These are phyloP conservation scores for Hibiscus mutabilis DNA, from an alignment of 345 rosid species.

Conservation along the genomic window DNA sequence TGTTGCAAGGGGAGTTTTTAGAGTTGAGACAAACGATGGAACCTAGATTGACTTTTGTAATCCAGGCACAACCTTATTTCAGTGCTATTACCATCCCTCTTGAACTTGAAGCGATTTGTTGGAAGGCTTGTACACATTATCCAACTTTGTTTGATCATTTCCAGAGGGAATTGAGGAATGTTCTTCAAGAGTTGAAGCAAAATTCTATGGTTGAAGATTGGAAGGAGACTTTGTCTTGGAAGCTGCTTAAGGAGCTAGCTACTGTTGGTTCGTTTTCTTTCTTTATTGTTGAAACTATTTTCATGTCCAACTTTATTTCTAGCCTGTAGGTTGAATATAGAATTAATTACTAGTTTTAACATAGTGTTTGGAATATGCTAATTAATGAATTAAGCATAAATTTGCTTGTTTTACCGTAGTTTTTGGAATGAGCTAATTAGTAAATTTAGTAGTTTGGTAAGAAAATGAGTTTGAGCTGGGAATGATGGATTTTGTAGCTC, in stretches of 20 bases:
- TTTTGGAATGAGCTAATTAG: not conserved
- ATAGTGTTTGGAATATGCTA: not conserved
- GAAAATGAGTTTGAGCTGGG: slow-evolving; percentile 15
- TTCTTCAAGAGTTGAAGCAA: slow-evolving; percentile 58
- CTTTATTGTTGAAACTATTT: not conserved
- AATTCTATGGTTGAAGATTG: slow-evolving; percentile 50
- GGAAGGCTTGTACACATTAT: slow-evolving; percentile 83
- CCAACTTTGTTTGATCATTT: slow-evolving; percentile 89
- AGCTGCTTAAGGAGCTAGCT: slow-evolving; percentile 87
- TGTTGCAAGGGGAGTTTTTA: slow-evolving; percentile 65
- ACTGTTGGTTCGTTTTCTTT: slow-evolving; percentile 49
- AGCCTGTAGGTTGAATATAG: not conserved
- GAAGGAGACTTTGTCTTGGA: slow-evolving; percentile 74
- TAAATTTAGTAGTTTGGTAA: not conserved
- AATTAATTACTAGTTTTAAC: not conserved
- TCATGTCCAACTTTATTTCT: not conserved
- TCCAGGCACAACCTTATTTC: slow-evolving; percentile 80
- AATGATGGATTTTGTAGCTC: slow-evolving; percentile 49
- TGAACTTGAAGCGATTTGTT: slow-evolving; percentile 70
- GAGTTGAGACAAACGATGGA: slow-evolving; percentile 68
- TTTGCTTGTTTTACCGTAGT: not conserved
- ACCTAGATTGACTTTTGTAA: slow-evolving; percentile 86
- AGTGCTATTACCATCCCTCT: slow-evolving; percentile 80
- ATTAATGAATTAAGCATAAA: not conserved
- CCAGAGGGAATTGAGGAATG: slow-evolving; percentile 82